A percentile compares a stretch with the other conserved stretches of the same genome.
These are phyloP conservation scores for Scortechinia acanthostroma DNA, from an alignment of 2,329 filamentous ascomycete species.

Conservation along the genomic window DNA sequence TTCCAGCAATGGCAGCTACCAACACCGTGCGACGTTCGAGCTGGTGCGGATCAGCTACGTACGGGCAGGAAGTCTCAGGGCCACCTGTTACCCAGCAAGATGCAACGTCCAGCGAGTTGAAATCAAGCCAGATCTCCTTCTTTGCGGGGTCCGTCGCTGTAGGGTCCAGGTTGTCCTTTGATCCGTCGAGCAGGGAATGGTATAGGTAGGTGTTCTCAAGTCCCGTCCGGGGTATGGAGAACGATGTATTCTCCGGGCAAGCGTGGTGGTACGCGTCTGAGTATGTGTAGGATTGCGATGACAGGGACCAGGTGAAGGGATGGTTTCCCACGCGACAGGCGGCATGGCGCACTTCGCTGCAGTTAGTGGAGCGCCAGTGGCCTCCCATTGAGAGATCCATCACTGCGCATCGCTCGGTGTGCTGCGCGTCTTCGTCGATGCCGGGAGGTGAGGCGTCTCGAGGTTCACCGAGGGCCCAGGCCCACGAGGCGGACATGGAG, in stretches of 20 bases:
- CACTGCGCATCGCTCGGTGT: neutral
- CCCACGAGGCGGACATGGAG: neutral
- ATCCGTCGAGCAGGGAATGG: neutral
- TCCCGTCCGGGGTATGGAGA: neutral
- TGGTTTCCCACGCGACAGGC: neutral
- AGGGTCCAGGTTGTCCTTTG: neutral
- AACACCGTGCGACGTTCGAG: neutral
- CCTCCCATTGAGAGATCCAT: neutral
- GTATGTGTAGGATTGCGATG: neutral
- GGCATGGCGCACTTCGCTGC: neutral
- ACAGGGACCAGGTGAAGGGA: neutral
- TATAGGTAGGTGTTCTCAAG: neutral
- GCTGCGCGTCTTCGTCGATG: neutral
- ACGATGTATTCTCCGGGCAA: neutral
- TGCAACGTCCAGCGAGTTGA: neutral
- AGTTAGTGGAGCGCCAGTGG: neutral
- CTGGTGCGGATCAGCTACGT: neutral
- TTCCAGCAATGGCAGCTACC: neutral
- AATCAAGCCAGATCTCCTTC: neutral
- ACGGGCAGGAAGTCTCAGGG: neutral
- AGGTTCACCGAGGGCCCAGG: neutral
- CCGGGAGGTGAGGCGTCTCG: too few species aligned
- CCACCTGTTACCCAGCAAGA: neutral
- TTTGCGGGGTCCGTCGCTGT: neutral
- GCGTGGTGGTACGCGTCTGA: neutral